Evolutionary conservation across 2,329 filamentous ascomycete species (phyloP), one percentile per base, ranked within the genome.

Genomic region (Didymella arachidicola): DNA sequence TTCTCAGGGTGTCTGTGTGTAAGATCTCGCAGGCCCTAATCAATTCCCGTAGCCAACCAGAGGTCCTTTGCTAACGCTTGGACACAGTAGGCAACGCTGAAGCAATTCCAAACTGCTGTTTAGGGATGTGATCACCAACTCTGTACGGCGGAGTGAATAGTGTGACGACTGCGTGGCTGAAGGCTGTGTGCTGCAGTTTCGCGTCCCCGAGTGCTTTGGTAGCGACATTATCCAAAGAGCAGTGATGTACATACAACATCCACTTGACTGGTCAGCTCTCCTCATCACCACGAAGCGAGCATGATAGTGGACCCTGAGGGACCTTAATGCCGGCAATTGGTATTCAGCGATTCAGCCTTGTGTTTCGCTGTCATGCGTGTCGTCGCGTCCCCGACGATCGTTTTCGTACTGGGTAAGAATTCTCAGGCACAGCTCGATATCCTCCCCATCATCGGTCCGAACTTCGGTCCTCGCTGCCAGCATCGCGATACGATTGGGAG

Each of bases 301-400:
- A 39, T 42, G 19, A 30, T 29, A n/a, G 47, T 43, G 48, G 48
- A 41, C 38, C 38, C 38, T 41, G 38, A 19, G 38, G 19, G 14
- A 27, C 14, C 22, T 30, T 11, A n/a, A 8, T 12, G 22, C 25
- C 14, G 38, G 25, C 22, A 29, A 8, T n/a, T 46, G 41, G 34
- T 45, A 41, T 41, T 38, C 56, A 47, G 34, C 53, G 56, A 48
- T 59, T 62, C 64, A 67, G 67, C 63, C 66, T 56, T 68, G 59
- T 60, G 64, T 68, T 66, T 68, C 62, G 66, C 48, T 52, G 43
- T 60, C 41, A 66, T 67, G 67, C 66, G 57, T 54, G 67, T 59
- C 61, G 65, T 68, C 67, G 67, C 64, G 67, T 68, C 65, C 61
- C 52, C 36, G 53, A 64, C 47, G 57, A 58, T 67, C 67, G 64